These are phyloP conservation scores for Sporisorium graminicola DNA, from an alignment of 1,284 basidiomycete genomes.

Conservation along the genomic window DNA sequence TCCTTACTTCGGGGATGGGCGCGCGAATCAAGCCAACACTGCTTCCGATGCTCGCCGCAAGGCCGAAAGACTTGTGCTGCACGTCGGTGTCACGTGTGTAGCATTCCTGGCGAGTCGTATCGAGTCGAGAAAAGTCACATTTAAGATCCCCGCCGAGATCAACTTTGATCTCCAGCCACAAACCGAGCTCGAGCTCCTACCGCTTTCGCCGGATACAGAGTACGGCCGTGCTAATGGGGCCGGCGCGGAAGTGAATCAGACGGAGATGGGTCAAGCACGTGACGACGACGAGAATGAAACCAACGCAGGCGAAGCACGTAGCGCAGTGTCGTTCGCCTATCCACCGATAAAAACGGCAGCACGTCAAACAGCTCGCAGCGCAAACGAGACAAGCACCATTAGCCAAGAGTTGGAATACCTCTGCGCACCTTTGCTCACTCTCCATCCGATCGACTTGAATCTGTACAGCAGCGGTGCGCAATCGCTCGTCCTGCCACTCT, in stretches of 20 bases:
- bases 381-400: conserved; percentile 10
- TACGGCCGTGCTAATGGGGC: conserved; percentile 16
- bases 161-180: conserved; percentile 33
- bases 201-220: conserved; percentile 1
- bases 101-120: conserved; percentile 45
- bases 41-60: conserved; percentile 12
- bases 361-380: not conserved
- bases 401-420: conserved; percentile 51
- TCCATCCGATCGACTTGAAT: conserved; percentile 33
- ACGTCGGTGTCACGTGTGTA: conserved; percentile 39
- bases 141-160: conserved; percentile 23
- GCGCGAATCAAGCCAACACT: not conserved
- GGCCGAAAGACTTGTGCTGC: conserved; percentile 24
- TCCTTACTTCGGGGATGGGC: not conserved
- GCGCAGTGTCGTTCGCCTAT: conserved; percentile 13
- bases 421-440: conserved; percentile 39
- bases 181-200: conserved; percentile 38
- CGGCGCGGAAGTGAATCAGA: not conserved
- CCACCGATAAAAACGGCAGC: conserved; percentile 3
- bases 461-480: conserved; percentile 26
- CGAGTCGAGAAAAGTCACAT: conserved; percentile 35
- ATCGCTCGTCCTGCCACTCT: conserved; percentile 23
- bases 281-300: conserved; percentile 4
- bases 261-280: not conserved
- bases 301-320: conserved; percentile 1